Evolutionary conservation across 805 yeast genomes (phyloP).

Genomic region (Wickerhamiella dianesei): DNA sequence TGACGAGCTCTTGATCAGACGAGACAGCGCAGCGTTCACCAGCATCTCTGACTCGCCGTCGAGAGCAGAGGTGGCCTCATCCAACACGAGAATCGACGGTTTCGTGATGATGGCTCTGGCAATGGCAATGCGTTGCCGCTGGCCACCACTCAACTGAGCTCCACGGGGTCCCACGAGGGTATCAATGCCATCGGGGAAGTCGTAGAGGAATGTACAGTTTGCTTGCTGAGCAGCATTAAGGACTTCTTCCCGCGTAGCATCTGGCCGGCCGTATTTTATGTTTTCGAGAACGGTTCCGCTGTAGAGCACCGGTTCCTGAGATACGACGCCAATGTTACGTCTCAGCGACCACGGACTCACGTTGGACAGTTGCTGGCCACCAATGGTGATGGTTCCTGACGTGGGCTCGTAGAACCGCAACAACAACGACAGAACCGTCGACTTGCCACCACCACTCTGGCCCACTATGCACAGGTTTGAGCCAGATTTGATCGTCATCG

Average conservation of each 20-base stretch:
- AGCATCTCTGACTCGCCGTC: slow-evolving; percentile 81
- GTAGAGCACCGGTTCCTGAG: slow-evolving; percentile 82
- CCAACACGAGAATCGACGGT: slow-evolving; percentile 71
- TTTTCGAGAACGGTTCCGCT: slow-evolving; percentile 78
- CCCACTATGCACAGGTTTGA: slow-evolving; percentile 90
- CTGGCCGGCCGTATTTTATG: slow-evolving; percentile 55
- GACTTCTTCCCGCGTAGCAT: slow-evolving; percentile 47
- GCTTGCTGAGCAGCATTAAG: slow-evolving; percentile 53
- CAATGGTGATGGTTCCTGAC: slow-evolving; percentile 49
- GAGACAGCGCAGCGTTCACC: slow-evolving; percentile 57
- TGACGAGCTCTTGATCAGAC: slow-evolving; percentile 40
- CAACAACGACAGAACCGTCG: slow-evolving; percentile 68
- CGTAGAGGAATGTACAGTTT: slow-evolving; percentile 59
- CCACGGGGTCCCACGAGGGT: slow-evolving; percentile 81
- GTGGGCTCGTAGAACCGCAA: slow-evolving; percentile 73
- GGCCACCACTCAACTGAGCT: slow-evolving; percentile 87
- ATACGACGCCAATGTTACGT: slow-evolving; percentile 71
- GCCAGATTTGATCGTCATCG: slow-evolving; percentile 55
- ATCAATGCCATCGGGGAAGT: slow-evolving; percentile 70
- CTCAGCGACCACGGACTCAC: slow-evolving; percentile 64
- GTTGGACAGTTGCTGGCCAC: slow-evolving; percentile 46
- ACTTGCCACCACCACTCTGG: slow-evolving; percentile 94
- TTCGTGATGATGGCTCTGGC: slow-evolving; percentile 73
- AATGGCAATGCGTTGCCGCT: slow-evolving; percentile 80
- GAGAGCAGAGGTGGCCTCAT: slow-evolving; percentile 90